Percentiles rank a stretch among this genome's conserved stretches.
These are phyloP conservation scores for Chloropicon primus DNA, from an alignment of 139 green algal species.

Conservation along the genomic window DNA sequence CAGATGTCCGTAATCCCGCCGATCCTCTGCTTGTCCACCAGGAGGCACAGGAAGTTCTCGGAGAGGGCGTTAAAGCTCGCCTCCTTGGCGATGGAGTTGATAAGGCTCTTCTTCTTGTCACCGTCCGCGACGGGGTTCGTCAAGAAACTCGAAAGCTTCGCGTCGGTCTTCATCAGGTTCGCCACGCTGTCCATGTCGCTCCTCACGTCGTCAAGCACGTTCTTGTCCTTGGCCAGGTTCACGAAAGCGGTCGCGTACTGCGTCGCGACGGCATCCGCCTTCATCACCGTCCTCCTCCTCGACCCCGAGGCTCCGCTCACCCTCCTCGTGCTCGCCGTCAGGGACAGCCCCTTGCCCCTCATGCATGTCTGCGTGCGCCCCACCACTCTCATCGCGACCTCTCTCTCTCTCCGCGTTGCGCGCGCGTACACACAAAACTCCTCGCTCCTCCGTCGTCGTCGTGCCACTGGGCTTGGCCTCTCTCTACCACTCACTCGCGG, in stretches of 20 bases:
- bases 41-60: constrained; percentile 88
- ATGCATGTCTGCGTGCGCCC: background rate
- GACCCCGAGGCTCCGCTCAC: background rate
- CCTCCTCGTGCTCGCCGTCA: background rate
- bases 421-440: too few relatives aligned
- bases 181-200: constrained; percentile 55
- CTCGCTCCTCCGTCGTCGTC: too few relatives aligned
- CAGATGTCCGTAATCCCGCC: constrained; percentile 61
- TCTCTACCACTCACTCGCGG: too few relatives aligned
- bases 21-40: constrained; percentile 82
- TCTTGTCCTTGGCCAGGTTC: constrained; percentile 68
- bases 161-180: constrained; percentile 42
- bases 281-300: background rate
- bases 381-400: too few relatives aligned
- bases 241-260: constrained; percentile 89
- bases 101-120: constrained; percentile 78
- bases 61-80: constrained; percentile 34
- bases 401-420: too few relatives aligned
- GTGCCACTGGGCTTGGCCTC: too few relatives aligned
- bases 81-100: constrained; percentile 70
- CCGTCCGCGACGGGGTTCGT: constrained; percentile 64
- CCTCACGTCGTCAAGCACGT: constrained; percentile 75
- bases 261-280: background rate
- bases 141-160: constrained; percentile 58
- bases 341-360: background rate